Percentiles rank a stretch among this genome's conserved stretches.
These are phyloP conservation scores for Nicotiana sylvestris DNA, from an alignment of 257 asterid genomes.

Conservation along the genomic window DNA sequence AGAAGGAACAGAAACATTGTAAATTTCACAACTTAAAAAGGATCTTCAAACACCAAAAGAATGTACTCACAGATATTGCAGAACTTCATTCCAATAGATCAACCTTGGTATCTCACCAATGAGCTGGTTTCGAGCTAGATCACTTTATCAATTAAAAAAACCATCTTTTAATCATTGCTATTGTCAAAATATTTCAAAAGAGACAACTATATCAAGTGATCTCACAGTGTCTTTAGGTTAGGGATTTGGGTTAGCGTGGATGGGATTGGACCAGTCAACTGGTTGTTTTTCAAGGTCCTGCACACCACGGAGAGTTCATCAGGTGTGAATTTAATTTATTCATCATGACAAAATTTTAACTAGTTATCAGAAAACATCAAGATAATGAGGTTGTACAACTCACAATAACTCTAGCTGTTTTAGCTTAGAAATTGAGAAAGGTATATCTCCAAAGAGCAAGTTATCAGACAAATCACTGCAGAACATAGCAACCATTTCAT, in stretches of 20 bases:
- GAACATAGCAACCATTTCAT: neutral
- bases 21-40: neutral
- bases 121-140: conserved; percentile 90
- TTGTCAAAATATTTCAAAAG: neutral
- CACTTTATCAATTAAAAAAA: conserved; percentile 32
- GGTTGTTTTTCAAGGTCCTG: conserved; percentile 85
- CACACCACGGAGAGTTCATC: neutral
- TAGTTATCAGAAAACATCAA: neutral
- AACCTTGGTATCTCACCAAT: conserved; percentile 89
- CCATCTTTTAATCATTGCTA: neutral
- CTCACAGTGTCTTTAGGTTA: conserved; percentile 87
- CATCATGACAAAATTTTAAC: neutral
- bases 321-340: neutral
- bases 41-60: neutral
- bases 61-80: conserved; percentile 81
- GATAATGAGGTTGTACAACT: conserved; percentile 20
- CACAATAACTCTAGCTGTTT: conserved; percentile 90
- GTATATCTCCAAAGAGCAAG: conserved; percentile 74
- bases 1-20: neutral
- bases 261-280: conserved; percentile 89
- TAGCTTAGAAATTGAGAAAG: conserved; percentile 84
- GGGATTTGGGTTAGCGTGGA: conserved; percentile 95
- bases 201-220: neutral
- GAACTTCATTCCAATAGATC: conserved; percentile 94
- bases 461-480: conserved; percentile 89